phyloP scores from a whole-genome alignment of 345 rosid genomes.

The Populus davidiana region DNA sequence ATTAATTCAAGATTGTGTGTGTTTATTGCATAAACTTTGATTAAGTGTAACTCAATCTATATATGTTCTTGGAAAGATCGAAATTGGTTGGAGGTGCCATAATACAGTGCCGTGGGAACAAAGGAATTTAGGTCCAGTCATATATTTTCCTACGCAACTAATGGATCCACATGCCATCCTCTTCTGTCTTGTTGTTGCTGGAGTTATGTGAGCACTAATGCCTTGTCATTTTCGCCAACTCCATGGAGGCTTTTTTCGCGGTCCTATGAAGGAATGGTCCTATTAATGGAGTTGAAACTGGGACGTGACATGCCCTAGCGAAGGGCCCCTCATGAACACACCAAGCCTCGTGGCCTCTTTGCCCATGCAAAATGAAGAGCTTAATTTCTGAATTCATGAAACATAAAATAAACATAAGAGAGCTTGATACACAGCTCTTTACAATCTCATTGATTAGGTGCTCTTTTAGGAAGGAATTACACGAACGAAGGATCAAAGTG shows the following conservation, averaged over 20 bases:
- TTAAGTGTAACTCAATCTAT: too few relatives aligned
- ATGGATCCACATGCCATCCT: background rate
- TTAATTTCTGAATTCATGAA: constrained; percentile 11
- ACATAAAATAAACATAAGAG: background rate
- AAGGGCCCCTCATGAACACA: constrained; percentile 9
- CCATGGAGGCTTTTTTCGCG: constrained; percentile 20
- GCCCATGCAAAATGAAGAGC: background rate
- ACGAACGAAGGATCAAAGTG: too few relatives aligned
- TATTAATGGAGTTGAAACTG: constrained; percentile 3
- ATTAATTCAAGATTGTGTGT: too few relatives aligned
- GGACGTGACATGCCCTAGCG: constrained; percentile 13
- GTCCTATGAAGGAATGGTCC: constrained; percentile 27
- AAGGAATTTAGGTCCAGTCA: background rate
- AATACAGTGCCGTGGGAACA: background rate
- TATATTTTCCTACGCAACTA: background rate
- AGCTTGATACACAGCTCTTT: background rate
- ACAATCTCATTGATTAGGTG: background rate
- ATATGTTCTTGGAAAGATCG: background rate
- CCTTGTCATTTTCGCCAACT: constrained; percentile 36
- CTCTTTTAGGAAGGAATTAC: constrained; percentile 2
- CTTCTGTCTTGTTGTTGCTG: constrained; percentile 5
- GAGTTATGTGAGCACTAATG: constrained; percentile 21
- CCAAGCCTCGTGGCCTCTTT: background rate
- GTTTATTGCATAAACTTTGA: too few relatives aligned
- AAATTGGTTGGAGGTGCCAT: background rate